These are phyloP conservation scores for Globisporangium irregulare DNA, from an alignment of 352 stramenopile species.

Conservation along the genomic window DNA sequence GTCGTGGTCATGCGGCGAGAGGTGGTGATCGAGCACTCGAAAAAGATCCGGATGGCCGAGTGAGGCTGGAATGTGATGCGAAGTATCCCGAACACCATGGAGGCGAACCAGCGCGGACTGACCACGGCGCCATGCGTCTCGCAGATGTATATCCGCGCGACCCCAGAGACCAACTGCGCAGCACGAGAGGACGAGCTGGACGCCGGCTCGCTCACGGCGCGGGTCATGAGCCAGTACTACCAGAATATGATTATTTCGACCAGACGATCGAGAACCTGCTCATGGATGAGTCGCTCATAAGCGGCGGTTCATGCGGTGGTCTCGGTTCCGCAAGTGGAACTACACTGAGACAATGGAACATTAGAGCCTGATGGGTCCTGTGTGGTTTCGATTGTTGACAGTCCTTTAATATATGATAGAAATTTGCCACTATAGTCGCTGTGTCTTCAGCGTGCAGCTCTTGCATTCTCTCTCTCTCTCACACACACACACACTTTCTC, in stretches of 20 bases:
- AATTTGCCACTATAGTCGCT: no score
- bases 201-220: neutral
- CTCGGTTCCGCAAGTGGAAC: neutral
- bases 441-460: no score
- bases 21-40: neutral
- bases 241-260: neutral
- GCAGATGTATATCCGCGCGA: neutral
- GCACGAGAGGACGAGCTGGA: neutral
- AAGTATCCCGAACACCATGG: neutral
- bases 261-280: conserved; percentile 4
- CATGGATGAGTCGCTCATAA: neutral
- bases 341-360: neutral
- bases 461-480: no score
- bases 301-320: neutral
- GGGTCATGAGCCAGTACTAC: conserved; percentile 1
- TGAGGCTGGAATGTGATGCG: neutral
- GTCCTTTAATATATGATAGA: neutral
- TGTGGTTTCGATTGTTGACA: no score
- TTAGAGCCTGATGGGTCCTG: neutral
- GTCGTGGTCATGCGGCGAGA: neutral
- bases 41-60: neutral
- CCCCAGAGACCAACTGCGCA: neutral
- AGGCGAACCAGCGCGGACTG: neutral
- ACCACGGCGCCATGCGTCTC: neutral
- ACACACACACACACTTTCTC: no score